Percentiles rank a stretch among this genome's conserved stretches.
These are phyloP conservation scores for Venturia asperata DNA, from an alignment of 2,329 filamentous ascomycete species.

Conservation along the genomic window DNA sequence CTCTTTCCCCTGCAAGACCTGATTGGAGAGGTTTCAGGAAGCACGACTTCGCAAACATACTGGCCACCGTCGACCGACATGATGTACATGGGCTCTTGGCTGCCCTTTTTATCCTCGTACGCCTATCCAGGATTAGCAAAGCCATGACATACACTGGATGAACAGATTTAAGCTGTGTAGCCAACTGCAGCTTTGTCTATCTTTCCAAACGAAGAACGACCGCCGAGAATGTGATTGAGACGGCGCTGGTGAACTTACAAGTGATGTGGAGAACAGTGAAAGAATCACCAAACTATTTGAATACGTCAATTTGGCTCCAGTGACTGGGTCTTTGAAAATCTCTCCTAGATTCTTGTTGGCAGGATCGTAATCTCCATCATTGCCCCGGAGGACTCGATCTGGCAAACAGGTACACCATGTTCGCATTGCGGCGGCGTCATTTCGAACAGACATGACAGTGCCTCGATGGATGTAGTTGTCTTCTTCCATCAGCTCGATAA, in stretches of 20 bases:
- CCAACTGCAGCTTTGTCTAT: no score
- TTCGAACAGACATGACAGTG: conserved; percentile 52
- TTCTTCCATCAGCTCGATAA: conserved; percentile 74
- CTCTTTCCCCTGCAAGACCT: conserved; percentile 56
- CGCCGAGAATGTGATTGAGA: background rate
- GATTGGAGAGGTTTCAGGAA: conserved; percentile 70
- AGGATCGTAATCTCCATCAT: conserved; percentile 52
- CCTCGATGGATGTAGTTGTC: conserved; percentile 56
- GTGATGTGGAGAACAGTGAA: conserved; percentile 62
- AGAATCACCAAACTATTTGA: conserved; percentile 65
- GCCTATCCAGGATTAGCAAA: background rate
- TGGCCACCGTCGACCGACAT: conserved; percentile 49
- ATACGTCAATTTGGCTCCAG: conserved; percentile 74
- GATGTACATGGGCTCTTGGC: conserved; percentile 29
- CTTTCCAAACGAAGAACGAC: no score
- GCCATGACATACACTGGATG: background rate
- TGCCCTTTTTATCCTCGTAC: conserved; percentile 11
- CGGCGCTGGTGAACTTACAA: conserved; percentile 69
- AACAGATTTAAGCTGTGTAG: no score
- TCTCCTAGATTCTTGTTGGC: conserved; percentile 47
- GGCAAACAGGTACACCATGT: conserved; percentile 69
- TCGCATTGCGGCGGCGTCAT: conserved; percentile 57
- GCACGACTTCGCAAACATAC: conserved; percentile 69
- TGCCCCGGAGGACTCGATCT: conserved; percentile 60
- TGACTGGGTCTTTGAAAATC: conserved; percentile 54